Conservation (phyloP, 2,329 filamentous ascomycete species). For the Coleophoma cylindrospora region DNA sequence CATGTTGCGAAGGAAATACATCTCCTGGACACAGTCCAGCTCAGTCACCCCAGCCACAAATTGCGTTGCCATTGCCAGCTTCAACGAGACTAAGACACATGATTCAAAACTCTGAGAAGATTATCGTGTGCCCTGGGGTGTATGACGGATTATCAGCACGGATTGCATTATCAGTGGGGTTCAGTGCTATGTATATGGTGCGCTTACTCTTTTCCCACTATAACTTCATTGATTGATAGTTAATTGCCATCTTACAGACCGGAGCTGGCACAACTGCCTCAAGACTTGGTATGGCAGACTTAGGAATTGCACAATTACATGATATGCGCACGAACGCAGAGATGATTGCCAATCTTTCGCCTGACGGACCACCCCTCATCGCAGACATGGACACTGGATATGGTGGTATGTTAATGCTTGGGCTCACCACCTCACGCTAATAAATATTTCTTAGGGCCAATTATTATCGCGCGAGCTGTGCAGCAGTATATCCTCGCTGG, state of each 20-base stretch:
- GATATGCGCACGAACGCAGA: conserved; percentile 48
- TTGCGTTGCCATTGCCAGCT: neutral
- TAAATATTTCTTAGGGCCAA: neutral
- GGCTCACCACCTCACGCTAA: too few relatives aligned
- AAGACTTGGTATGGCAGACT: conserved; percentile 41
- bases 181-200: conserved; percentile 45
- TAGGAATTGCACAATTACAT: conserved; percentile 43
- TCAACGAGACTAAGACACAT: conserved; percentile 18
- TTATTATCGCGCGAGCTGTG: conserved; percentile 46
- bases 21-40: neutral
- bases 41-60: neutral
- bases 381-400: conserved; percentile 48
- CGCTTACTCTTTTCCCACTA: neutral
- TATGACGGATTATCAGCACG: conserved; percentile 64
- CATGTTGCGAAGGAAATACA: neutral
- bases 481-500: conserved; percentile 47
- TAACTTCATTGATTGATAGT: neutral
- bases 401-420: conserved; percentile 11
- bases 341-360: conserved; percentile 46
- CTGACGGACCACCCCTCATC: conserved; percentile 40
- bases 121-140: conserved; percentile 58
- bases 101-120: conserved; percentile 30
- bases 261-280: conserved; percentile 45
- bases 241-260: conserved; percentile 19
- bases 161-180: conserved; percentile 55